Evolutionary conservation across 192 early-diverging fungal genomes (phyloP).

Genomic region (Coemansia sp.): DNA sequence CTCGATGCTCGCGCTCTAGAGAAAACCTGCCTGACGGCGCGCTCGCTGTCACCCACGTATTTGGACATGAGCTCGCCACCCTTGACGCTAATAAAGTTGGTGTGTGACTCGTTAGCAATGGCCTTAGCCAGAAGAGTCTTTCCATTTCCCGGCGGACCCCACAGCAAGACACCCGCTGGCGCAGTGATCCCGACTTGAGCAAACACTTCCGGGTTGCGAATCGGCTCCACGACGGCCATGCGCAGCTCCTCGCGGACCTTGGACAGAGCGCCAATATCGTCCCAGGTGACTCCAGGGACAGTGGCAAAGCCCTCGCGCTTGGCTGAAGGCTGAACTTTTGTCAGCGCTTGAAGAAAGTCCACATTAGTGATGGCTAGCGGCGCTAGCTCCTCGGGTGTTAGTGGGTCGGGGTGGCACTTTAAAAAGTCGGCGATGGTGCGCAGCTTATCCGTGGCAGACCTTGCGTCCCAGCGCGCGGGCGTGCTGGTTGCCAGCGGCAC

Average conservation of each 20-base stretch:
- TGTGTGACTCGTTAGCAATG: slow-evolving; percentile 95
- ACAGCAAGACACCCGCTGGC: slow-evolving; percentile 91
- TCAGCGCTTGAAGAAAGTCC: slow-evolving; percentile 85
- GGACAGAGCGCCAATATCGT: slow-evolving; percentile 90
- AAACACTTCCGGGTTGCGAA: slow-evolving; percentile 88
- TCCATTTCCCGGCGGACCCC: slow-evolving; percentile 98
- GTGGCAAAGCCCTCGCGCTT: slow-evolving; percentile 99
- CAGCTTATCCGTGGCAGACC: slow-evolving; percentile 53
- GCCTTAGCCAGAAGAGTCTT: slow-evolving; percentile 98
- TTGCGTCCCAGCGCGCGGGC: slow-evolving; percentile 37
- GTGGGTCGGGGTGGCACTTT: slow-evolving; percentile 65
- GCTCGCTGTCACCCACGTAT: slow-evolving; percentile 98
- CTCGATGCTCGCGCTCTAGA: slow-evolving; percentile 87
- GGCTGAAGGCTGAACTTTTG: slow-evolving; percentile 92
- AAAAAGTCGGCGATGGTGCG: slow-evolving; percentile 77
- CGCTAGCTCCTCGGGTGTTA: slow-evolving; percentile 80
- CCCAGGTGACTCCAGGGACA: slow-evolving; percentile 94
- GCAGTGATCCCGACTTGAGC: slow-evolving; percentile 85
- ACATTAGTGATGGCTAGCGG: slow-evolving; percentile 77
- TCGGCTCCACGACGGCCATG: slow-evolving; percentile 96
- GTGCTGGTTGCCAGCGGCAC: slow-evolving; percentile 19
- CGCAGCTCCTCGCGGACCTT: slow-evolving; percentile 88
- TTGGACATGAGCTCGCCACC: slow-evolving; percentile 98
- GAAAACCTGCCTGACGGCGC: slow-evolving; percentile 95
- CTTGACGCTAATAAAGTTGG: slow-evolving; percentile 98